phyloP scores from a whole-genome alignment of 1,284 basidiomycete species.

The Anthracocystis walkeri region DNA sequence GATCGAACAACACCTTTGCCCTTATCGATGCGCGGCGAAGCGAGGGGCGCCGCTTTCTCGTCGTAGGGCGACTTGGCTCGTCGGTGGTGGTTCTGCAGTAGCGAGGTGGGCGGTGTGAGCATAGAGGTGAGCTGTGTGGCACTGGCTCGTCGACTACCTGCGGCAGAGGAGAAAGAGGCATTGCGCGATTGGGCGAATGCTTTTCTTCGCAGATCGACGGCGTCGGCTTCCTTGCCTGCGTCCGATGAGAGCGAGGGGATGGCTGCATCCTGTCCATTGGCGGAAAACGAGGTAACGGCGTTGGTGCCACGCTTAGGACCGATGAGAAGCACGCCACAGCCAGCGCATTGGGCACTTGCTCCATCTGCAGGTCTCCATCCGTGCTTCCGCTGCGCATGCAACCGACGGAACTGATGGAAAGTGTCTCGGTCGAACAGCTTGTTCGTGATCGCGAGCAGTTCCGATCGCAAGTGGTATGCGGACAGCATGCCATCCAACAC shows the following conservation, averaged over 20 bases:
- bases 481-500: slow-evolving; percentile 94
- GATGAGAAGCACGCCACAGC: slow-evolving; percentile 27
- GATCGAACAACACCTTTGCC: slow-evolving; percentile 47
- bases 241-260: neutral
- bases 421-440: slow-evolving; percentile 85
- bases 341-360: slow-evolving; percentile 18
- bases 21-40: slow-evolving; percentile 48
- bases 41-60: slow-evolving; percentile 48
- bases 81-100: slow-evolving; percentile 23
- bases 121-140: slow-evolving; percentile 1
- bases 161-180: slow-evolving; percentile 12
- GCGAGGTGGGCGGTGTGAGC: slow-evolving; percentile 29
- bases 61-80: slow-evolving; percentile 48
- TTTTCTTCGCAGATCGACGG: slow-evolving; percentile 10
- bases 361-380: slow-evolving; percentile 69
- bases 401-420: slow-evolving; percentile 77
- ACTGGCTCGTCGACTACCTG: slow-evolving; percentile 9
- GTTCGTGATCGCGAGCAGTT: slow-evolving; percentile 88
- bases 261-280: neutral
- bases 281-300: neutral
- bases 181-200: slow-evolving; percentile 16
- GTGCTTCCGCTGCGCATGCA: slow-evolving; percentile 64
- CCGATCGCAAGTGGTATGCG: slow-evolving; percentile 89
- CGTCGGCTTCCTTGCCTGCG: slow-evolving; percentile 2
- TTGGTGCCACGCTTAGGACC: slow-evolving; percentile 22